phyloP scores from a whole-genome alignment of 1,284 basidiomycete species.

The Afroboletus lepidellus region DNA sequence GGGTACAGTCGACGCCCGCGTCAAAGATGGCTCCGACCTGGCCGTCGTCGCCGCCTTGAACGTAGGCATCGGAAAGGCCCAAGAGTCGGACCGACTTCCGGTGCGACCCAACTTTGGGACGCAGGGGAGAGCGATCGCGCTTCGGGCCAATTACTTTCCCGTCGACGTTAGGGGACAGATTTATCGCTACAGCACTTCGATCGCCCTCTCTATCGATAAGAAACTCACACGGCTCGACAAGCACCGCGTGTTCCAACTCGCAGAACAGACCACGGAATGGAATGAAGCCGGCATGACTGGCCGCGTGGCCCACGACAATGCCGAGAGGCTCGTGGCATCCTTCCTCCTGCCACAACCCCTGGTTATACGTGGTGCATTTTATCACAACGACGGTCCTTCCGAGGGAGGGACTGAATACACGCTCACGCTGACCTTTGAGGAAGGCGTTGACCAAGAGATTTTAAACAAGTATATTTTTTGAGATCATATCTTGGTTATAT shows the following conservation, averaged over 20 bases:
- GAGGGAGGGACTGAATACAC: slow-evolving; percentile 6
- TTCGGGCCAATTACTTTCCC: slow-evolving; percentile 53
- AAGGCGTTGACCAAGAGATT: slow-evolving; percentile 19
- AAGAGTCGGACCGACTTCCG: slow-evolving; percentile 11
- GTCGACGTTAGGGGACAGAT: slow-evolving; percentile 34
- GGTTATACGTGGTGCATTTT: slow-evolving; percentile 15
- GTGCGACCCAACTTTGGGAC: slow-evolving; percentile 45
- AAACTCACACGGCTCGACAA: slow-evolving; percentile 19
- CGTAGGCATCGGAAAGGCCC: background rate
- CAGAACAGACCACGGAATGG: slow-evolving; percentile 23
- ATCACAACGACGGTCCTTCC: background rate
- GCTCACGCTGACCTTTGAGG: slow-evolving; percentile 16
- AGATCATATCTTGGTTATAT: background rate
- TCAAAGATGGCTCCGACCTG: slow-evolving; percentile 53
- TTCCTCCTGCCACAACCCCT: slow-evolving; percentile 20
- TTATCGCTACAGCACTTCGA: slow-evolving; percentile 19
- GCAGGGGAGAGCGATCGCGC: slow-evolving; percentile 37
- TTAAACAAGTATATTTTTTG: slow-evolving; percentile 12
- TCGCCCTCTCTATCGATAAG: slow-evolving; percentile 4
- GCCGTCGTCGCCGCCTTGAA: slow-evolving; percentile 46
- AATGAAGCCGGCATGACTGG: slow-evolving; percentile 13
- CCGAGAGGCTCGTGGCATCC: slow-evolving; percentile 28
- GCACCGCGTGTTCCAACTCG: slow-evolving; percentile 26
- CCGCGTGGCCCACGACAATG: slow-evolving; percentile 28
- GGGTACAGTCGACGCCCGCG: slow-evolving; percentile 55